These are phyloP conservation scores for Termitomyces sp. DNA, from an alignment of 768 basidiomycete species.

Conservation along the genomic window DNA sequence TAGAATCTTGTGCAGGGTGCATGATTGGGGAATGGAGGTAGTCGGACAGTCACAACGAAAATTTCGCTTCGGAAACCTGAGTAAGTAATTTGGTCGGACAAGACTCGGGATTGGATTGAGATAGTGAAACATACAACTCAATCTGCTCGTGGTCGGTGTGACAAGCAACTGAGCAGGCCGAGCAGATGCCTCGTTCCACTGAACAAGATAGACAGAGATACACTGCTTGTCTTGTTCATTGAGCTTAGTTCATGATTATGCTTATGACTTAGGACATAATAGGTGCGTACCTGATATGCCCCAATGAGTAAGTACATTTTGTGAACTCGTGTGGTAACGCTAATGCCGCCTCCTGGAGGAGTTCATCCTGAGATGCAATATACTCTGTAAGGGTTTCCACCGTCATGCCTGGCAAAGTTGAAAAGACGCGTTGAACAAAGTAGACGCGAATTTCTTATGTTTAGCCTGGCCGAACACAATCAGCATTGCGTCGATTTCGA, in stretches of 20 bases:
- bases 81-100: conserved; percentile 3
- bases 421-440: not conserved
- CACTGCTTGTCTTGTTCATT: conserved; percentile 58
- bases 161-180: conserved; percentile 83
- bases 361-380: conserved; percentile 44
- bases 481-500: not conserved
- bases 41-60: conserved; percentile 90
- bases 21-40: conserved; percentile 50
- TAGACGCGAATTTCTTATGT: not conserved
- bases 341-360: conserved; percentile 48
- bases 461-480: not conserved
- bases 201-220: conserved; percentile 79
- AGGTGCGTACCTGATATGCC: conserved; percentile 42
- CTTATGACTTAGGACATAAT: not conserved
- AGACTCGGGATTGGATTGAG: not conserved
- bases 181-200: conserved; percentile 66
- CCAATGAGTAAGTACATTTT: conserved; percentile 60
- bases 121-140: conserved; percentile 49
- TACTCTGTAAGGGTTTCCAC: conserved; percentile 39
- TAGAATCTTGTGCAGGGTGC: conserved; percentile 52
- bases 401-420: not conserved
- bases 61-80: conserved; percentile 72
- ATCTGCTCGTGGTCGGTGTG: conserved; percentile 85
- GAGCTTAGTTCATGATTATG: conserved; percentile 10
- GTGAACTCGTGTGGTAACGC: conserved; percentile 65